These are phyloP conservation scores for Pestalotiopsis sp. DNA, from an alignment of 2,329 filamentous ascomycete genomes.

Conservation along the genomic window DNA sequence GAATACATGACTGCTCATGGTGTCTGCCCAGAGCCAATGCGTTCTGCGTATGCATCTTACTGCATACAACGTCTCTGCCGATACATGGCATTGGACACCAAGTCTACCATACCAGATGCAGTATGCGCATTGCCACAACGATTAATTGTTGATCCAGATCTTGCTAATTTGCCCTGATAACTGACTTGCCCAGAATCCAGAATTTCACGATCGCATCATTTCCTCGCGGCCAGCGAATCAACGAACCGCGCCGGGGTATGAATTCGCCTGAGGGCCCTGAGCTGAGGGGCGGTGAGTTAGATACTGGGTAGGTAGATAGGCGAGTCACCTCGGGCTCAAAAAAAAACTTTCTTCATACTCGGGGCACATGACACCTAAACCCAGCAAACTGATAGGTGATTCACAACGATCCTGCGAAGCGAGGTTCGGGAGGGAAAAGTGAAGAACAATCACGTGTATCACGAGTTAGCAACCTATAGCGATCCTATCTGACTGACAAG, in stretches of 20 bases:
- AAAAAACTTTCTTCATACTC: too few species aligned
- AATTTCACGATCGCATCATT: neutral
- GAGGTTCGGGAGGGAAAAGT: neutral
- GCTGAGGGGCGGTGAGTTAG: neutral
- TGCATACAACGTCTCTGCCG: neutral
- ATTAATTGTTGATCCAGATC: neutral
- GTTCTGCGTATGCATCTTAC: neutral
- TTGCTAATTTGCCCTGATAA: neutral
- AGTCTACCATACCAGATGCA: neutral
- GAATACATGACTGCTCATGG: neutral
- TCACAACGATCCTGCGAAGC: neutral
- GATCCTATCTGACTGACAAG: neutral
- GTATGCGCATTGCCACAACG: neutral
- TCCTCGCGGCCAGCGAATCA: neutral
- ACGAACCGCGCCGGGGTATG: neutral
- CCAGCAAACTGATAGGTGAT: neutral
- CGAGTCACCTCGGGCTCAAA: too few species aligned
- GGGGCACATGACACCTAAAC: neutral
- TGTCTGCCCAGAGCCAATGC: neutral
- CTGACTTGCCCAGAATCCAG: neutral
- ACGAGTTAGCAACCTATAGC: neutral
- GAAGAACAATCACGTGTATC: neutral
- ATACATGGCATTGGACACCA: neutral
- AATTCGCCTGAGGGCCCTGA: neutral
- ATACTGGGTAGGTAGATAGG: too few species aligned